Conservation (phyloP, 2,329 filamentous ascomycete genomes). For the Shiraia bambusicola region DNA sequence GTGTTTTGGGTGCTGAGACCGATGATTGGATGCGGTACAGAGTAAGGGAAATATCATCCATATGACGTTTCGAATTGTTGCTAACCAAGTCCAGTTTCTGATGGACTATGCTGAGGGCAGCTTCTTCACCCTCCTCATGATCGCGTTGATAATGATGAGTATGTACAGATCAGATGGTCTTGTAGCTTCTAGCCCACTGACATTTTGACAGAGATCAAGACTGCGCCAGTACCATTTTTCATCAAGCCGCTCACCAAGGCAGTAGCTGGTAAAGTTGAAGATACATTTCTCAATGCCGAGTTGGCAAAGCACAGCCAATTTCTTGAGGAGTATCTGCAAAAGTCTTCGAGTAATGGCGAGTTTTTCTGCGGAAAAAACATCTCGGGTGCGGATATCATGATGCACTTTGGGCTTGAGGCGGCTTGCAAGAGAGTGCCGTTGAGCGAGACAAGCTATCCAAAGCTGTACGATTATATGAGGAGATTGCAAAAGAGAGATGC, state of each 20-base stretch:
- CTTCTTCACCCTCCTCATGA: constrained; percentile 70
- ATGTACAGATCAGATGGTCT: neutral
- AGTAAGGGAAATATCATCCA: constrained; percentile 19
- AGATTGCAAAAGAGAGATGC: constrained; percentile 48
- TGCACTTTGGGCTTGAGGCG: constrained; percentile 55
- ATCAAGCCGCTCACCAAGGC: constrained; percentile 62
- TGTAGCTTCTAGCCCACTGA: constrained; percentile 1
- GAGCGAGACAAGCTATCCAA: constrained; percentile 49
- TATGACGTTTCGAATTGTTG: neutral
- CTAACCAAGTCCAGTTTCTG: constrained; percentile 43
- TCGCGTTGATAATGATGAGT: constrained; percentile 61
- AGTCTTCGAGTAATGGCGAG: constrained; percentile 51
- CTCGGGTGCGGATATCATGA: constrained; percentile 56
- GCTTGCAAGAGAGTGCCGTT: constrained; percentile 41
- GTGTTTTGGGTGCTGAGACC: constrained; percentile 58
- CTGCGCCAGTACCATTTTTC: constrained; percentile 66
- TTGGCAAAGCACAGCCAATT: constrained; percentile 53
- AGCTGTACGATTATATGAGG: constrained; percentile 50
- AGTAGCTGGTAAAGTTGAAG: constrained; percentile 54
- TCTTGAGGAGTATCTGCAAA: constrained; percentile 53
- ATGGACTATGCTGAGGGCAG: constrained; percentile 86
- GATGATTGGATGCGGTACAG: constrained; percentile 62
- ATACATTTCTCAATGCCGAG: constrained; percentile 50
- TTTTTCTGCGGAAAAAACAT: constrained; percentile 54
- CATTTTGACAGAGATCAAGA: constrained; percentile 40